Conservation (phyloP, 495 filamentous ascomycete genomes). For the Penicillium canescens region DNA sequence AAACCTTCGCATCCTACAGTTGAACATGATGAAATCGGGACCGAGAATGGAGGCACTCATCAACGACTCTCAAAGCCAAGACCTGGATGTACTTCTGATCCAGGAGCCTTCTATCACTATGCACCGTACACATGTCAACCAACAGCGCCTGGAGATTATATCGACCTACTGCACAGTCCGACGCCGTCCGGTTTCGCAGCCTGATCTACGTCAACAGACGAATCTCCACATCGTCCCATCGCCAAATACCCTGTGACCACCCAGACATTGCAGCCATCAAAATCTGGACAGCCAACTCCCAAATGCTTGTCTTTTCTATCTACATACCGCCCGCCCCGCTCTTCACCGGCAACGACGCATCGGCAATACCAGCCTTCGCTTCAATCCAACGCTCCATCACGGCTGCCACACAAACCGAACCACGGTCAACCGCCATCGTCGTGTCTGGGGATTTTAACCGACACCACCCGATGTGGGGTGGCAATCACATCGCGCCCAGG, state of each 20-base stretch:
- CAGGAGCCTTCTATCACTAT: too few species aligned
- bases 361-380: constrained; percentile 1
- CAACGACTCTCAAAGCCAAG: too few species aligned
- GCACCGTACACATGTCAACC: too few species aligned
- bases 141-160: too few species aligned
- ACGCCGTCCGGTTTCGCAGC: too few species aligned
- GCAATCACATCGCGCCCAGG: constrained; percentile 10
- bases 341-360: not conserved
- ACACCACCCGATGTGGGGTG: constrained; percentile 22
- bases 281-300: constrained; percentile 21
- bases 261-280: constrained; percentile 22
- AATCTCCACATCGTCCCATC: constrained; percentile 24
- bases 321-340: constrained; percentile 12
- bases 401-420: not conserved
- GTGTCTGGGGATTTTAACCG: constrained; percentile 26
- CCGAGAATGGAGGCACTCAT: too few species aligned
- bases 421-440: constrained; percentile 12
- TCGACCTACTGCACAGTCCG: too few species aligned
- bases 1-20: too few species aligned
- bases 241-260: constrained; percentile 21
- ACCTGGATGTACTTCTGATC: too few species aligned
- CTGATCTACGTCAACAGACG: constrained; percentile 14
- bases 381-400: constrained; percentile 11
- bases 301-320: constrained; percentile 20
- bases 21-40: too few species aligned